Evolutionary conservation across 495 filamentous ascomycete species (phyloP), one percentile per base, ranked within the genome.

Genomic region (Annulohypoxylon maeteangense): DNA sequence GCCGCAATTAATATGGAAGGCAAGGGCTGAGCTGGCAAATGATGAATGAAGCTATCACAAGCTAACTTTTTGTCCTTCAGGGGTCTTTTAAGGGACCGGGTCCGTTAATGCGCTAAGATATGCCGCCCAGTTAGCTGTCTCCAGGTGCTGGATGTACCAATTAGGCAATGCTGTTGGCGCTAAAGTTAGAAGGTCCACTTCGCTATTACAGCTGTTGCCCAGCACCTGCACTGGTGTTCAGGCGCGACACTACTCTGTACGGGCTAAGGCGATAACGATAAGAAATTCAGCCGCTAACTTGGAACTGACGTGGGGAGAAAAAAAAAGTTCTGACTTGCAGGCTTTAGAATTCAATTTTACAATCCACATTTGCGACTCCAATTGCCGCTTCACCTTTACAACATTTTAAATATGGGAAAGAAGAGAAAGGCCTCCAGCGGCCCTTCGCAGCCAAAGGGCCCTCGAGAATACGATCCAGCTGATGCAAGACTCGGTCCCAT

Each of bases 381-480:
- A 12, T 36, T 16, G 2, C 27, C 31, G 27, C 14, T 44, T 23
- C 45, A 32, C 23, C n/a, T 31, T 23, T 29, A 0, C 18, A 23
- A 0, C 18, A 23, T 40, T 20, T 29, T 59, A n/a, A 85, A 65
- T 68, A 96, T 96, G 92, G 92, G 78, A 27, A 94, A 91, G 75
- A 95, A 95, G 75, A 89, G 92, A 83, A 95, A 95, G 81, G 88
- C 87, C 1, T 82, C 88, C 44, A 80, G 85, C 65, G 83, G 80
- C 50, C 70, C 75, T 7, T 67, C 75, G 8, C 76, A 75, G 44
- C 78, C 81, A 29, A 74, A 69, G 23, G 81, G 80, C 3, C 79
- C 86, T 7, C 82, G 81, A 58, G 83, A 87, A 32, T 81, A 86
- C 54, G 78, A 89, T 74, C 68, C 82, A 27, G 81, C 82, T 12